Percentiles rank a stretch among this genome's conserved stretches.
Conservation (phyloP, 2,329 filamentous ascomycete species). For the Falciphora oryzae region DNA sequence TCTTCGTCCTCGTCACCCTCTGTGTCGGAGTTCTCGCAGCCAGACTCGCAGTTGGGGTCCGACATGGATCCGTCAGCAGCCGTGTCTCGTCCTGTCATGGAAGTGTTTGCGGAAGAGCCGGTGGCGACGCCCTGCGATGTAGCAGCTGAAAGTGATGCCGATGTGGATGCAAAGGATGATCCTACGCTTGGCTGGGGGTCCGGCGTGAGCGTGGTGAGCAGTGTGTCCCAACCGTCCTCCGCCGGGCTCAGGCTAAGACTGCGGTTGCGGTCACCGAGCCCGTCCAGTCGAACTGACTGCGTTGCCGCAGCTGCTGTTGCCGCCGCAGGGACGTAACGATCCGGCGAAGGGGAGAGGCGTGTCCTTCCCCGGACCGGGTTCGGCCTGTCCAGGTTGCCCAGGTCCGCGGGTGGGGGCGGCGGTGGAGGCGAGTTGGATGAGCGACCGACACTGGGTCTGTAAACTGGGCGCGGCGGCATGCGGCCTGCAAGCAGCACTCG, state of each 20-base stretch:
- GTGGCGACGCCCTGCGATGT: conserved; percentile 34
- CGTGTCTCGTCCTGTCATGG: conserved; percentile 35
- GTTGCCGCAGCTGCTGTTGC: neutral
- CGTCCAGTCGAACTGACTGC: conserved; percentile 45
- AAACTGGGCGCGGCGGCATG: neutral
- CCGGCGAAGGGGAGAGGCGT: neutral
- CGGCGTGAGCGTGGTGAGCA: conserved; percentile 73
- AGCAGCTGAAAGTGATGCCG: conserved; percentile 42
- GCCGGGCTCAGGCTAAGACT: conserved; percentile 76
- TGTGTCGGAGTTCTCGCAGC: conserved; percentile 49
- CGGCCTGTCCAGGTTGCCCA: conserved; percentile 2
- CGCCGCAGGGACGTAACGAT: neutral
- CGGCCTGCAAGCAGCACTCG: neutral
- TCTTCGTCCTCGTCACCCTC: conserved; percentile 44
- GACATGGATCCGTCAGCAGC: conserved; percentile 26
- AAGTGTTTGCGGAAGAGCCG: conserved; percentile 39
- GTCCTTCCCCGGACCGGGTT: neutral
- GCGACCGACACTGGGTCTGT: neutral
- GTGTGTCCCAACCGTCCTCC: conserved; percentile 68
- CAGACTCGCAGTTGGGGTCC: conserved; percentile 45
- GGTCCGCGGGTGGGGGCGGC: neutral
- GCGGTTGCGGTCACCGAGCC: conserved; percentile 76
- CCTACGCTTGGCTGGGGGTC: conserved; percentile 74
- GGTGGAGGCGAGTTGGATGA: neutral
- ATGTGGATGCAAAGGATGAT: conserved; percentile 73